These are phyloP conservation scores for Tricholoma bakamatsutake DNA, from an alignment of 768 basidiomycete species.

Conservation along the genomic window DNA sequence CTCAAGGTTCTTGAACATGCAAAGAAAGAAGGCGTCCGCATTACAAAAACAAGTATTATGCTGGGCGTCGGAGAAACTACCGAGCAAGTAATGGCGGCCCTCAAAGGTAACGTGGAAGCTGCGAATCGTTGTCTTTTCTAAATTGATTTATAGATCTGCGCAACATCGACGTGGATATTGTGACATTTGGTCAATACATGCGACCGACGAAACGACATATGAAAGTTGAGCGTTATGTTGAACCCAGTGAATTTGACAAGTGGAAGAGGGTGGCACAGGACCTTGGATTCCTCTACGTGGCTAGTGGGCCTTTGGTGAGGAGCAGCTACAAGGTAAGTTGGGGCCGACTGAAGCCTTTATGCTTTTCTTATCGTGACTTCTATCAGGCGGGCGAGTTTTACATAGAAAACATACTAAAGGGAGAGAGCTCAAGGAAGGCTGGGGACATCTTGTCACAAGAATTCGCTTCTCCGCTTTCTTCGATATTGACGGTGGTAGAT, in stretches of 20 bases:
- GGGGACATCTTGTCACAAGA: constrained; percentile 20
- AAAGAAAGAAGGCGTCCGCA: constrained; percentile 74
- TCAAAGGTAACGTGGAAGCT: constrained; percentile 56
- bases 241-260: constrained; percentile 85
- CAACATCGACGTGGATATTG: constrained; percentile 86
- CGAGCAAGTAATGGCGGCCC: constrained; percentile 74
- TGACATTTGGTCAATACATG: constrained; percentile 99
- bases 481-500: not conserved
- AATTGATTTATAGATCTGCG: constrained; percentile 64
- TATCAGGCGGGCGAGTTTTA: constrained; percentile 93
- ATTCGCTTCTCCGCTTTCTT: not conserved
- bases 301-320: constrained; percentile 91
- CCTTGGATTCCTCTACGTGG: constrained; percentile 96
- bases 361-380: constrained; percentile 6
- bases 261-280: constrained; percentile 90
- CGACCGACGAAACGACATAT: constrained; percentile 97
- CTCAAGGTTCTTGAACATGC: constrained; percentile 76
- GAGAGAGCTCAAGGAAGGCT: constrained; percentile 43
- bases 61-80: constrained; percentile 91
- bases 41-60: constrained; percentile 99
- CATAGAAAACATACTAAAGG: constrained; percentile 83
- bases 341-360: not conserved
- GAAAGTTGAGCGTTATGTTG: constrained; percentile 97
- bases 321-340: constrained; percentile 89
- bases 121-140: not conserved